phyloP scores from a whole-genome alignment of 768 basidiomycete genomes.

The Podaxis sp. region DNA sequence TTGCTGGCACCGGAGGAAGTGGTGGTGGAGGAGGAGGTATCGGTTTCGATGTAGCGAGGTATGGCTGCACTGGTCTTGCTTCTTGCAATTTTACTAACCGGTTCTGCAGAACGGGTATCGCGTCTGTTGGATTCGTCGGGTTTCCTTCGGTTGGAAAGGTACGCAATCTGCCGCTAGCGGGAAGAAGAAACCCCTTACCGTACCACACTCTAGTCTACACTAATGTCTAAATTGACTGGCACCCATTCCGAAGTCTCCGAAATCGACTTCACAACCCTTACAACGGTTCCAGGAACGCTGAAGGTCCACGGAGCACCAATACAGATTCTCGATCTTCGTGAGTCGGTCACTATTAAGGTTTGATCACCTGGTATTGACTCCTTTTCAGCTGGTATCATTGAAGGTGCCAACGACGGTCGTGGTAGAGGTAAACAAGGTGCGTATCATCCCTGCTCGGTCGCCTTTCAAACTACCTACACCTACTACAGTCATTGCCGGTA shows the following conservation, averaged over 20 bases:
- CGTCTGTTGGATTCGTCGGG: constrained; percentile 91
- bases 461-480: constrained; percentile 9
- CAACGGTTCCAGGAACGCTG: constrained; percentile 92
- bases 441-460: constrained; percentile 26
- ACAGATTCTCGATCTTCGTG: constrained; percentile 90
- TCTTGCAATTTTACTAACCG: constrained; percentile 7
- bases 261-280: constrained; percentile 96
- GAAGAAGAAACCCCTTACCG: not conserved
- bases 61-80: constrained; percentile 13
- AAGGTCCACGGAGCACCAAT: constrained; percentile 96
- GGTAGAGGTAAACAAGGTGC: constrained; percentile 92
- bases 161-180: constrained; percentile 3
- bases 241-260: constrained; percentile 95
- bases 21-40: constrained; percentile 87
- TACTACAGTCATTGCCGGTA: constrained; percentile 73
- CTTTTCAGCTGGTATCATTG: constrained; percentile 87
- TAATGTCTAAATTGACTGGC: constrained; percentile 96
- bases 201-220: constrained; percentile 59
- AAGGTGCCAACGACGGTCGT: constrained; percentile 94
- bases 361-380: not conserved
- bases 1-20: constrained; percentile 69
- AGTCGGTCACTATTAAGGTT: constrained; percentile 27
- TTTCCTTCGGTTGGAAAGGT: constrained; percentile 97
- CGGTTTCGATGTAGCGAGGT: constrained; percentile 95
- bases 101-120: constrained; percentile 79